Conservation (phyloP, 306 rosid genomes). For the Pterocarpus santalinus region DNA sequence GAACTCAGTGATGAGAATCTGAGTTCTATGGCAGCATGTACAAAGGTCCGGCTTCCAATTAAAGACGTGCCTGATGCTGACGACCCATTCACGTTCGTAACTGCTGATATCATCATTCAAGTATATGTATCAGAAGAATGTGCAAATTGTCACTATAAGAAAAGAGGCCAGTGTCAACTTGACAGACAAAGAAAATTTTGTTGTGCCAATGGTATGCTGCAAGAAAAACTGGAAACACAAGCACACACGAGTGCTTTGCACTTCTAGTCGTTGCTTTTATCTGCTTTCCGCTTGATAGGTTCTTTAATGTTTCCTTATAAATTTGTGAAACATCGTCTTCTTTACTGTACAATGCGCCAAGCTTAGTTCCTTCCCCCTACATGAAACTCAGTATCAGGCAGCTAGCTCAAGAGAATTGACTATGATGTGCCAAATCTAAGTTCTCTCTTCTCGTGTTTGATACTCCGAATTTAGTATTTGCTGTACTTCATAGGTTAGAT, state of each 20-base stretch:
- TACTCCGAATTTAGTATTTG: neutral
- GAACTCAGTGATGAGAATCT: no score
- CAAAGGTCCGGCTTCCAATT: slow-evolving; percentile 48
- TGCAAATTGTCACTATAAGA: slow-evolving; percentile 11
- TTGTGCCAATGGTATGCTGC: slow-evolving; percentile 45
- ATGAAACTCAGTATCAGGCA: neutral
- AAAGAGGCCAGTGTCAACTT: slow-evolving; percentile 34
- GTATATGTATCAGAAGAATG: slow-evolving; percentile 40
- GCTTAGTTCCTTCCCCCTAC: neutral
- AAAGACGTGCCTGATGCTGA: slow-evolving; percentile 26
- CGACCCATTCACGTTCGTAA: slow-evolving; percentile 27
- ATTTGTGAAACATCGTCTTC: slow-evolving; percentile 23
- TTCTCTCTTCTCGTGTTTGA: neutral
- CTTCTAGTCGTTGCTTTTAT: slow-evolving; percentile 13
- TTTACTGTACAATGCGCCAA: neutral
- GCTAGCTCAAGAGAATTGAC: slow-evolving; percentile 1
- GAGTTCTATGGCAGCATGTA: slow-evolving; percentile 38
- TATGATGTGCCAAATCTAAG: slow-evolving; percentile 4
- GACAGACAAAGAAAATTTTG: neutral
- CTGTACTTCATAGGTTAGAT: neutral
- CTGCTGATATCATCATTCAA: neutral
- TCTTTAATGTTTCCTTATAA: neutral
- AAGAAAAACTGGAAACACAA: slow-evolving; percentile 12
- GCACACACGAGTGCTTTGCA: slow-evolving; percentile 13
- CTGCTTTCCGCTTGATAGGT: neutral